Conservation (phyloP, 495 filamentous ascomycete species). For the Cudoniella acicularis region DNA sequence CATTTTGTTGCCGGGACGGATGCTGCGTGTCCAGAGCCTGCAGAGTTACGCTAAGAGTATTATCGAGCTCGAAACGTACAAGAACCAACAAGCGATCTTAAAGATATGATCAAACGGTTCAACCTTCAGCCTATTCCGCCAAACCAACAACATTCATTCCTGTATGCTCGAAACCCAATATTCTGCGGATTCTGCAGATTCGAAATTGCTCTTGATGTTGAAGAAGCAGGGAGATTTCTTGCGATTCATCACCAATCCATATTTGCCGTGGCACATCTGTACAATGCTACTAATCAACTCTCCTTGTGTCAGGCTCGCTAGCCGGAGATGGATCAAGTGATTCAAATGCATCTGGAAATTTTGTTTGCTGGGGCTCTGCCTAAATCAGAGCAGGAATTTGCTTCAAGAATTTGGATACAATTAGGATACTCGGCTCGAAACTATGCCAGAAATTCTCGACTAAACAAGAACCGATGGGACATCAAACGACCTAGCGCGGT, state of each 20-base stretch:
- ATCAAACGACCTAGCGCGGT: neutral
- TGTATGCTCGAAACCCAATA: neutral
- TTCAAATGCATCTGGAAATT: neutral
- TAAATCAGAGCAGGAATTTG: neutral
- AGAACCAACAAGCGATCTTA: neutral
- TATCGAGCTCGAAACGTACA: neutral
- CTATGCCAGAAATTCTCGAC: neutral
- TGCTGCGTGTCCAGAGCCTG: neutral
- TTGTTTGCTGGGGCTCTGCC: neutral
- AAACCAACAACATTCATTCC: neutral
- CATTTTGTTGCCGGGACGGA: neutral
- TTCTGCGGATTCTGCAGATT: neutral
- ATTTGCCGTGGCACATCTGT: neutral
- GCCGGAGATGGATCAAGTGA: neutral
- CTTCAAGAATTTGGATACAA: neutral
- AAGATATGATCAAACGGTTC: neutral
- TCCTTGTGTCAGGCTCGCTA: neutral
- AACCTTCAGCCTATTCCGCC: neutral
- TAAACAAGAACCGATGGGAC: neutral
- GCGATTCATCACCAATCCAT: neutral
- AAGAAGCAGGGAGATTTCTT: neutral
- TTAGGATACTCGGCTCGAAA: neutral
- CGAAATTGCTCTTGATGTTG: neutral
- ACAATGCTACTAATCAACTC: neutral
- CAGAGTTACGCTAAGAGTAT: neutral